These are phyloP conservation scores for Pythium plurisporium DNA, from an alignment of 352 stramenopile species.

Conservation along the genomic window DNA sequence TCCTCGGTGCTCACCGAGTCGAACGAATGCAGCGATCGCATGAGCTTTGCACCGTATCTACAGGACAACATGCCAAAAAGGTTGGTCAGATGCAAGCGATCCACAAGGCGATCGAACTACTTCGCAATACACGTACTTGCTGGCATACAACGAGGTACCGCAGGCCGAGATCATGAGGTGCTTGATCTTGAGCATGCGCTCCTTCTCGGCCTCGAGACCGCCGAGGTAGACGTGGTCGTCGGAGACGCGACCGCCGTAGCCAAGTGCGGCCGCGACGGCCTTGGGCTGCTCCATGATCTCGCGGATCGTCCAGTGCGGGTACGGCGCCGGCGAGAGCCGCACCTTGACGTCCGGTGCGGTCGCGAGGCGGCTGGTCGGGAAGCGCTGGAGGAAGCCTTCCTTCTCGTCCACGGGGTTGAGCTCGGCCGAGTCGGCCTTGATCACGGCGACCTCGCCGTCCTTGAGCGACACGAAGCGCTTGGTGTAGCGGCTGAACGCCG, in stretches of 20 bases:
- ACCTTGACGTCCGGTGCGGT: constrained; percentile 93
- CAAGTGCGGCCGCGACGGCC: constrained; percentile 91
- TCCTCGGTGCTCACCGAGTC: constrained; percentile 91
- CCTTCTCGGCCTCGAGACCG: constrained; percentile 90
- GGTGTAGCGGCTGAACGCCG: constrained; percentile 92
- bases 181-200: constrained; percentile 89
- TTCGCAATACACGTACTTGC: constrained; percentile 66
- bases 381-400: constrained; percentile 74
- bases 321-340: constrained; percentile 90
- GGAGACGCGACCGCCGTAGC: constrained; percentile 93
- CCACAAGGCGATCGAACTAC: too few species aligned
- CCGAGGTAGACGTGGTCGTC: constrained; percentile 93
- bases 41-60: constrained; percentile 90
- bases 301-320: constrained; percentile 96
- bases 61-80: not conserved
- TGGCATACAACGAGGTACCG: constrained; percentile 94
- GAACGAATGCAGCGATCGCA: constrained; percentile 95
- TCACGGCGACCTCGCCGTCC: constrained; percentile 93
- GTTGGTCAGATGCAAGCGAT: too few species aligned
- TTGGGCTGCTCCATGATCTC: constrained; percentile 97
- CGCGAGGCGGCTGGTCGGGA: constrained; percentile 86
- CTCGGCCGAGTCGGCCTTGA: constrained; percentile 91
- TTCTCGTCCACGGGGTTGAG: constrained; percentile 87
- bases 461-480: constrained; percentile 98
- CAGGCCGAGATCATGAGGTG: constrained; percentile 94